phyloP scores from a whole-genome alignment of 169 alveolate genomes.

The Plasmodium falciparum region DNA sequence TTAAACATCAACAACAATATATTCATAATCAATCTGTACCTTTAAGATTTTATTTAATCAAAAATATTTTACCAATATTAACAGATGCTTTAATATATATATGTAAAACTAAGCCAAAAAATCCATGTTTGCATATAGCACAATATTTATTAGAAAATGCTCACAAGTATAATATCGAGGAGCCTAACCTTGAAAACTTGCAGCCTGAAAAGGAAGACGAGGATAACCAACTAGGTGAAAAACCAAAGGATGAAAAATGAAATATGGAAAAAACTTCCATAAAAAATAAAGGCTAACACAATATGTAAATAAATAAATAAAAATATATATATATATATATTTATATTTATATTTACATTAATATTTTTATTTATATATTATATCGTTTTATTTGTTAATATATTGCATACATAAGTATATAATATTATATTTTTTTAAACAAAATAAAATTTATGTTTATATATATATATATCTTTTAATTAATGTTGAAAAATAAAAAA shows the following conservation, averaged over 20 bases:
- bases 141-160: conserved; percentile 64
- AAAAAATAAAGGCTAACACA: background rate
- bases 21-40: conserved; percentile 65
- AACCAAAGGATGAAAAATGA: background rate
- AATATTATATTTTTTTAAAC: too few relatives aligned
- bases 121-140: conserved; percentile 69
- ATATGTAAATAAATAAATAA: too few relatives aligned
- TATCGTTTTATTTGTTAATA: too few relatives aligned
- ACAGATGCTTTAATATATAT: conserved; percentile 69
- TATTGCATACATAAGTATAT: too few relatives aligned
- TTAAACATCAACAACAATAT: conserved; percentile 59
- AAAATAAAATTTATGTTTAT: too few relatives aligned
- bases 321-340: too few relatives aligned
- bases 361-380: too few relatives aligned
- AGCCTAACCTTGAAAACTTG: background rate
- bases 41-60: conserved; percentile 45
- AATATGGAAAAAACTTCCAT: background rate
- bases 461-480: too few relatives aligned
- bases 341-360: too few relatives aligned
- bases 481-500: too few relatives aligned
- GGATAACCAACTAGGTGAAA: background rate
- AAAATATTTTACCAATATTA: conserved; percentile 56
- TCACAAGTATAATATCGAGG: conserved; percentile 61
- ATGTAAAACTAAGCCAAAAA: conserved; percentile 57
- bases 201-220: background rate